Percentiles rank a stretch among this genome's conserved stretches.
Conservation (phyloP, 768 basidiomycete species). For the Lactarius vividus region DNA sequence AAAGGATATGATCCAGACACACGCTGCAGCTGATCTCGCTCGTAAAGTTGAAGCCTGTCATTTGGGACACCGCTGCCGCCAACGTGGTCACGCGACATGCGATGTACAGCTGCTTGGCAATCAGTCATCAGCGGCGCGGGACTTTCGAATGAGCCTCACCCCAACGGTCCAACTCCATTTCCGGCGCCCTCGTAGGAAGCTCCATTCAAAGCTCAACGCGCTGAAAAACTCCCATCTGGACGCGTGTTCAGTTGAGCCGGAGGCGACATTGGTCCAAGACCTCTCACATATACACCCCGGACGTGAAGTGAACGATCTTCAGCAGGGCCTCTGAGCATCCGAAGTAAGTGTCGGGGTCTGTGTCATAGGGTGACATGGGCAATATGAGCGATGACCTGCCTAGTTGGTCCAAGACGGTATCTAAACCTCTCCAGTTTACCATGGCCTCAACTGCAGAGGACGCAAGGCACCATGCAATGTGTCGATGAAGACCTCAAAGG, state of each 20-base stretch:
- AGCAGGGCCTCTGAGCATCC: slow-evolving; percentile 5
- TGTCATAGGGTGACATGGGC: neutral
- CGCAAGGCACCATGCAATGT: neutral
- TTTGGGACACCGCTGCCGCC: slow-evolving; percentile 8
- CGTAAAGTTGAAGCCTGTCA: slow-evolving; percentile 19
- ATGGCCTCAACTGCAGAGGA: neutral
- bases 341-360: neutral
- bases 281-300: slow-evolving; percentile 23
- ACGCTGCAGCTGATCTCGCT: slow-evolving; percentile 18
- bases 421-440: neutral
- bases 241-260: neutral
- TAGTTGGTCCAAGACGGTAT: slow-evolving; percentile 5
- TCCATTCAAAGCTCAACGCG: slow-evolving; percentile 21
- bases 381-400: neutral
- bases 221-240: slow-evolving; percentile 21
- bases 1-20: neutral
- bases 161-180: slow-evolving; percentile 8
- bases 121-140: neutral
- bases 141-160: neutral
- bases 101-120: slow-evolving; percentile 10
- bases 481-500: neutral
- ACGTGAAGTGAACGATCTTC: slow-evolving; percentile 14
- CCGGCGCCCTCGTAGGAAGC: slow-evolving; percentile 11
- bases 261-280: no score
- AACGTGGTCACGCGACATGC: slow-evolving; percentile 18